These are phyloP conservation scores for Cercis canadensis DNA, from an alignment of 306 rosid genomes.

Conservation along the genomic window DNA sequence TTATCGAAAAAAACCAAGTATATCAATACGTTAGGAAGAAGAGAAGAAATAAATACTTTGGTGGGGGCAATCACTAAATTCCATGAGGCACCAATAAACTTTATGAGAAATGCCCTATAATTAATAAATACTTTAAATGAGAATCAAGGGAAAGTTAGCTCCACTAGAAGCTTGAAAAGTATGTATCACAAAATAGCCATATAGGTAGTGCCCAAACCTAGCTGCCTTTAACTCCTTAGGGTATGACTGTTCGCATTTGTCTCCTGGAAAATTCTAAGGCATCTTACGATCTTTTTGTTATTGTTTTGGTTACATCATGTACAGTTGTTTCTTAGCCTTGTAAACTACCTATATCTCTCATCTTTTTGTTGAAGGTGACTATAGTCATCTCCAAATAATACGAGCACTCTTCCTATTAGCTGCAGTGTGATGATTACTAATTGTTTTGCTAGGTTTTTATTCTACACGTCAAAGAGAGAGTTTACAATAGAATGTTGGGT, in stretches of 20 bases:
- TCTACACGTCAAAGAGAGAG: not conserved
- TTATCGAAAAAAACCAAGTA: not conserved
- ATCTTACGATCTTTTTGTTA: not conserved
- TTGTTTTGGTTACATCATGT: too few species aligned
- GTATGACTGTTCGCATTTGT: not conserved
- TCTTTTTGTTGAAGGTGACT: slow-evolving; percentile 12
- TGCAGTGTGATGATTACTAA: too few species aligned
- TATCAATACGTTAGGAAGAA: slow-evolving; percentile 9
- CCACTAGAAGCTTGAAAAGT: slow-evolving; percentile 26
- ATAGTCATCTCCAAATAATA: too few species aligned
- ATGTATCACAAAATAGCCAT: not conserved
- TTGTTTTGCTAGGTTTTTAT: not conserved
- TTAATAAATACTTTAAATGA: not conserved
- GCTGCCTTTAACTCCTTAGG: too few species aligned
- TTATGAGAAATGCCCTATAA: slow-evolving; percentile 4
- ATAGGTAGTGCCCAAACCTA: too few species aligned
- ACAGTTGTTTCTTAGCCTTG: too few species aligned
- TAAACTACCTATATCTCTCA: too few species aligned
- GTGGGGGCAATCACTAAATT: slow-evolving; percentile 41
- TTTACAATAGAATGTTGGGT: too few species aligned
- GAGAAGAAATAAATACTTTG: not conserved
- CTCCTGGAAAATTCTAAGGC: slow-evolving; percentile 18
- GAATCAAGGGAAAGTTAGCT: slow-evolving; percentile 47
- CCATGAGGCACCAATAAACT: slow-evolving; percentile 36
- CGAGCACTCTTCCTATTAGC: not conserved